phyloP scores from a whole-genome alignment of 192 early-diverging fungal genomes.

The Dispira simplex region DNA sequence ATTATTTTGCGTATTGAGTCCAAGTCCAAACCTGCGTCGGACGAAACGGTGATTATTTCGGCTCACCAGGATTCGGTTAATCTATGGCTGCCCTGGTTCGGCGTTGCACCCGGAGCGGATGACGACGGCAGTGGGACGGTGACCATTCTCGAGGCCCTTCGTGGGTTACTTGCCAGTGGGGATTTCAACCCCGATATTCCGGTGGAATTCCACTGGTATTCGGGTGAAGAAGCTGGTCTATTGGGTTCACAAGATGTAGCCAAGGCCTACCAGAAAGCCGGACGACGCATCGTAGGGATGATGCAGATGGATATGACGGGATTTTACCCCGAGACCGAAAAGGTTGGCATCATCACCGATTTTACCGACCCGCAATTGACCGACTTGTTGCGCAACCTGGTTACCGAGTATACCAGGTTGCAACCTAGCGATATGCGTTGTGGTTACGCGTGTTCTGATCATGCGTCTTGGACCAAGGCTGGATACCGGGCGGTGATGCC shows the following conservation, averaged over 20 bases:
- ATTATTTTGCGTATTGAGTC: constrained; percentile 65
- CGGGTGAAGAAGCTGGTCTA: constrained; percentile 80
- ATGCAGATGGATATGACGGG: constrained; percentile 95
- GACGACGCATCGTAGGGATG: constrained; percentile 51
- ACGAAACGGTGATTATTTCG: constrained; percentile 61
- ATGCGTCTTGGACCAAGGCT: constrained; percentile 80
- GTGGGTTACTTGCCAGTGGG: constrained; percentile 38
- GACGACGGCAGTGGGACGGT: constrained; percentile 89
- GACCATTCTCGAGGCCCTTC: constrained; percentile 82
- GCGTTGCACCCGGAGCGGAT: constrained; percentile 59
- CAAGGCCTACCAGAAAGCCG: constrained; percentile 39
- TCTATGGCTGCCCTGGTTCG: constrained; percentile 61
- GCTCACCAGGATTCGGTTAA: constrained; percentile 91
- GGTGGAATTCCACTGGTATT: constrained; percentile 97
- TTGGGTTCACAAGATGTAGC: constrained; percentile 80
- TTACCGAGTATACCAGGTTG: constrained; percentile 47
- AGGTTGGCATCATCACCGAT: constrained; percentile 74
- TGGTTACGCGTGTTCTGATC: constrained; percentile 83
- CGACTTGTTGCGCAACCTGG: constrained; percentile 35
- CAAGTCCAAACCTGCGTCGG: constrained; percentile 19
- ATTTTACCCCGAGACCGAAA: constrained; percentile 42
- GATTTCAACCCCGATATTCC: constrained; percentile 53
- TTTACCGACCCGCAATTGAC: constrained; percentile 48
- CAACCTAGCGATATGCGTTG: constrained; percentile 57
- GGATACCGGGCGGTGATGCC: constrained; percentile 79